Evolutionary conservation across 129 eudicot genomes (phyloP).

Genomic region (Lonicera japonica): DNA sequence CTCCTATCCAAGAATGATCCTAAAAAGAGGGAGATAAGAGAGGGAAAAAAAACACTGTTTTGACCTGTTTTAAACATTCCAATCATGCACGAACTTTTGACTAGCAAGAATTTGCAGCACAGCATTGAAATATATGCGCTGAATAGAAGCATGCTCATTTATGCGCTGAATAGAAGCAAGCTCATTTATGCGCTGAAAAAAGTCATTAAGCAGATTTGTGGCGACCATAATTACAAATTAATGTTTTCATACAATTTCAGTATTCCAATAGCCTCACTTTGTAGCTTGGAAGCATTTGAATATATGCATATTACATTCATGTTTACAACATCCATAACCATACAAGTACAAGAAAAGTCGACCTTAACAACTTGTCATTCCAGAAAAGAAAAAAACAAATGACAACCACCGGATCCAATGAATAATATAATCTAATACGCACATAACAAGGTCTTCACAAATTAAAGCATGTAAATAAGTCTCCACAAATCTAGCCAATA

Average conservation of each 20-base stretch:
- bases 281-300: not conserved
- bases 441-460: constrained; percentile 17
- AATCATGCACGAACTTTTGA: too few relatives aligned
- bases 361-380: constrained; percentile 23
- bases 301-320: not conserved
- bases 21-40: too few relatives aligned
- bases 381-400: constrained; percentile 15
- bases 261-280: not conserved
- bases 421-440: not conserved
- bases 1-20: too few relatives aligned
- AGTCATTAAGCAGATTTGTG: constrained; percentile 5
- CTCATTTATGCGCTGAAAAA: too few relatives aligned
- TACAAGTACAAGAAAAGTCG: constrained; percentile 19
- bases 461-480: constrained; percentile 28
- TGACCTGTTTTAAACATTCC: too few relatives aligned
- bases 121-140: not conserved
- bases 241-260: not conserved
- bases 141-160: too few relatives aligned
- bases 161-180: too few relatives aligned
- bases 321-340: not conserved
- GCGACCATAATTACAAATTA: constrained; percentile 12
- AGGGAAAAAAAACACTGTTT: too few relatives aligned
- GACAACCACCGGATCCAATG: constrained; percentile 33
- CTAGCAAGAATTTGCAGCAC: constrained; percentile 4
- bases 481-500: not conserved